These are phyloP conservation scores for Bjerkandera adusta DNA, from an alignment of 1,284 basidiomycete species.

Conservation along the genomic window DNA sequence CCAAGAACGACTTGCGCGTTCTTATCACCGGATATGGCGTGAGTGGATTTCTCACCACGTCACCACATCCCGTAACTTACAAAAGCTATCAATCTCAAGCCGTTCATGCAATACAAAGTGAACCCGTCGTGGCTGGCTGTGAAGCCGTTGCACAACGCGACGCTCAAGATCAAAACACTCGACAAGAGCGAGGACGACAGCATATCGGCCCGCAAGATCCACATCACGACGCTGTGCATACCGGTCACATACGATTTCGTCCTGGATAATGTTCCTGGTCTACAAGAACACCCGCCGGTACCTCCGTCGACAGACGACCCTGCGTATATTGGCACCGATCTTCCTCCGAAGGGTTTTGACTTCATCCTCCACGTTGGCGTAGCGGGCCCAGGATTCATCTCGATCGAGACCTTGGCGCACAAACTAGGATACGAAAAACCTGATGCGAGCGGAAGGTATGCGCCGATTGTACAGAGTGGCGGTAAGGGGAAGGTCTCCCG, in stretches of 20 bases:
- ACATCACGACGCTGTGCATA: slow-evolving; percentile 52
- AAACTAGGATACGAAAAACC: slow-evolving; percentile 61
- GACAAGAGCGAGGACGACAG: not conserved
- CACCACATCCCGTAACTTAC: not conserved
- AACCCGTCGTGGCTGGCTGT: slow-evolving; percentile 20
- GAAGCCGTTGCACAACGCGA: slow-evolving; percentile 11
- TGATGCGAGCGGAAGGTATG: slow-evolving; percentile 51
- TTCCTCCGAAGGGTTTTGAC: slow-evolving; percentile 43
- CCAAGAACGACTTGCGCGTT: slow-evolving; percentile 9
- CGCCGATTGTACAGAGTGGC: slow-evolving; percentile 38
- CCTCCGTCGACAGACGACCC: slow-evolving; percentile 35
- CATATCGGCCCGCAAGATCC: slow-evolving; percentile 29
- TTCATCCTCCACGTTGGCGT: slow-evolving; percentile 65
- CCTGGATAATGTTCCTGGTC: slow-evolving; percentile 46
- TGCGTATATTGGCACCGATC: slow-evolving; percentile 31
- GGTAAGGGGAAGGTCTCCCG: slow-evolving; percentile 16
- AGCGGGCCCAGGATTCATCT: slow-evolving; percentile 50
- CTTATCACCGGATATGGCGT: slow-evolving; percentile 18
- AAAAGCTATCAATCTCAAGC: not conserved
- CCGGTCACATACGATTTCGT: slow-evolving; percentile 56
- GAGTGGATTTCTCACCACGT: not conserved
- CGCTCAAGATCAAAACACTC: not conserved
- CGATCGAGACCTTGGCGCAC: slow-evolving; percentile 55
- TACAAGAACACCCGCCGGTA: slow-evolving; percentile 54
- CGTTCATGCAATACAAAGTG: slow-evolving; percentile 8